phyloP scores from a whole-genome alignment of 805 yeast species.

The Lachancea sp. region DNA sequence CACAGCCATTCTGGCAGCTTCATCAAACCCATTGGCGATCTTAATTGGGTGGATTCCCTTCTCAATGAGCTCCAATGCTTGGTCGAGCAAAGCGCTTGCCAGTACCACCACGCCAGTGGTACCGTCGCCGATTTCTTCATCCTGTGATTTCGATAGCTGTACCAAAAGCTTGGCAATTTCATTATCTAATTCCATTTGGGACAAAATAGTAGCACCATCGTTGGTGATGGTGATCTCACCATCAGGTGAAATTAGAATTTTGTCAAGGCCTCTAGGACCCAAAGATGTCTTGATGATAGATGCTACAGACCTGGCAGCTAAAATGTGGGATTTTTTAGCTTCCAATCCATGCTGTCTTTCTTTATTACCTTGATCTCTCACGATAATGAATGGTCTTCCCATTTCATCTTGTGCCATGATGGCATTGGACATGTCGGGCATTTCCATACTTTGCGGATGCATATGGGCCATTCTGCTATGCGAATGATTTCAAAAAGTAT shows the following conservation, averaged over 20 bases:
- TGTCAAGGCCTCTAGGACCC: slow-evolving; percentile 98
- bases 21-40: slow-evolving; percentile 95
- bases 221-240: slow-evolving; percentile 97
- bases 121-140: slow-evolving; percentile 98
- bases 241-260: slow-evolving; percentile 89
- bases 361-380: slow-evolving; percentile 70
- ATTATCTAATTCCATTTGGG: slow-evolving; percentile 93
- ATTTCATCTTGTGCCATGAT: slow-evolving; percentile 98
- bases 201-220: slow-evolving; percentile 95
- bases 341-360: slow-evolving; percentile 69
- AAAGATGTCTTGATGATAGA: slow-evolving; percentile 85
- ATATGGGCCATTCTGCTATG: slow-evolving; percentile 25
- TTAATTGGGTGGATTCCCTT: slow-evolving; percentile 97
- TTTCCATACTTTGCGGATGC: slow-evolving; percentile 35
- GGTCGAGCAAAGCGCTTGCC: slow-evolving; percentile 90
- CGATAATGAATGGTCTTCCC: slow-evolving; percentile 98
- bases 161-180: slow-evolving; percentile 94
- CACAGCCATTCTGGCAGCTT: slow-evolving; percentile 89
- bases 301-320: slow-evolving; percentile 93
- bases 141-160: slow-evolving; percentile 90
- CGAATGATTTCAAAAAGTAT: background rate
- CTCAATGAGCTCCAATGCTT: slow-evolving; percentile 89
- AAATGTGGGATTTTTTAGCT: slow-evolving; percentile 77
- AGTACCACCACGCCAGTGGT: slow-evolving; percentile 98
- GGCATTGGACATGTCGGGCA: slow-evolving; percentile 96